These are phyloP conservation scores for Tuber aestivum DNA, from an alignment of 495 filamentous ascomycete species.

Conservation along the genomic window DNA sequence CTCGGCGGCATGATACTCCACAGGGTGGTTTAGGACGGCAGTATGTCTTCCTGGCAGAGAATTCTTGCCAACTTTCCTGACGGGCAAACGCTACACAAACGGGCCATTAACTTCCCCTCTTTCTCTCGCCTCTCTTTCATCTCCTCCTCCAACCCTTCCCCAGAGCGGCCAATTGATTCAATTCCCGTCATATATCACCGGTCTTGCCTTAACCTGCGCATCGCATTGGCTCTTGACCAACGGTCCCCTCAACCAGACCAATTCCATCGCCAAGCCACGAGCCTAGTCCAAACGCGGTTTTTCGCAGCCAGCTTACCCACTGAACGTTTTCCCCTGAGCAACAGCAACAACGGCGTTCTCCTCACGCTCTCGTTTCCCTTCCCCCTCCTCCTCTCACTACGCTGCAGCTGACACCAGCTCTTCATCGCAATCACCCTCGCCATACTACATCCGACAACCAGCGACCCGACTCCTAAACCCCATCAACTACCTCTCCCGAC, in stretches of 20 bases:
- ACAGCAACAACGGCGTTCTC: neutral
- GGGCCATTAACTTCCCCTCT: neutral
- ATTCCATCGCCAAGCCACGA: neutral
- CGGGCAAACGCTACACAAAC: neutral
- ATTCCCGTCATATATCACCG: neutral
- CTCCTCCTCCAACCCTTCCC: neutral
- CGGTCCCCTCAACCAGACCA: neutral
- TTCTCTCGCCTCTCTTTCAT: neutral
- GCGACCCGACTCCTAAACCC: constrained; percentile 27
- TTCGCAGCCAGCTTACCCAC: neutral
- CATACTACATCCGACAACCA: constrained; percentile 20
- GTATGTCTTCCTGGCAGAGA: neutral
- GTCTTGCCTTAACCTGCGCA: neutral
- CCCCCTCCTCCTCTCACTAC: neutral
- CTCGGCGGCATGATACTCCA: neutral
- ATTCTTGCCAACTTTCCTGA: neutral
- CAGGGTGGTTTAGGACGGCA: neutral
- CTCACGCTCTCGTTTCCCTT: neutral
- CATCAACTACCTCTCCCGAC: constrained; percentile 17
- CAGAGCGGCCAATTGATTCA: neutral
- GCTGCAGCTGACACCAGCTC: neutral
- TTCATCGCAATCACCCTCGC: constrained; percentile 3
- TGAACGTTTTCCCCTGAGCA: neutral
- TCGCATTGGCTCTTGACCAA: neutral
- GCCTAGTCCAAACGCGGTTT: neutral